A percentile compares a stretch with the other conserved stretches of the same genome.
phyloP scores from a whole-genome alignment of 2,329 filamentous ascomycete genomes.

The Xylaria sp. region DNA sequence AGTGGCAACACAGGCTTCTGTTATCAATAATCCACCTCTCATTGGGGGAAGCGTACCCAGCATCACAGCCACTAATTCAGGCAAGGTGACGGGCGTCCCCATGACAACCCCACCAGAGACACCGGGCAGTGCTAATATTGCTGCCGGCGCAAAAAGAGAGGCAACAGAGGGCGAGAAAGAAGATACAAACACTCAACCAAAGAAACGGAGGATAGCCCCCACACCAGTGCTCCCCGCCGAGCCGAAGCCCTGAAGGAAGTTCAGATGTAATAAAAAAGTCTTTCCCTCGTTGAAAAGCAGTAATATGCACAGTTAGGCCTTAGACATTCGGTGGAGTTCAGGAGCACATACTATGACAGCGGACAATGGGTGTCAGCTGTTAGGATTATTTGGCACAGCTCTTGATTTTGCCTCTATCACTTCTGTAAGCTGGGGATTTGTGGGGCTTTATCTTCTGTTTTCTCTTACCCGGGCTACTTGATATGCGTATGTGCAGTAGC shows the following conservation, averaged over 20 bases:
- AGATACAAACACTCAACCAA: conserved; percentile 58
- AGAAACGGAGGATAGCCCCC: conserved; percentile 74
- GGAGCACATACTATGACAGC: conserved; percentile 2
- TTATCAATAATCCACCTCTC: conserved; percentile 79
- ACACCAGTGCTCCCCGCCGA: conserved; percentile 56
- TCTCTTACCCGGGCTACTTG: neutral
- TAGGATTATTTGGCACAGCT: conserved; percentile 7
- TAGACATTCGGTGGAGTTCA: conserved; percentile 26
- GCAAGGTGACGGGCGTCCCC: conserved; percentile 67
- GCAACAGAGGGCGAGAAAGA: conserved; percentile 61
- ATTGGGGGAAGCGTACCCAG: conserved; percentile 78
- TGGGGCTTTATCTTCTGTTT: neutral
- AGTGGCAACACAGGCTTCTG: conserved; percentile 69
- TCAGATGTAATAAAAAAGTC: neutral
- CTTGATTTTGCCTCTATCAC: neutral
- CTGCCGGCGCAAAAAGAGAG: conserved; percentile 60
- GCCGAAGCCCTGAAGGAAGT: conserved; percentile 2
- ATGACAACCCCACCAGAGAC: conserved; percentile 92
- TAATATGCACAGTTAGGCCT: conserved; percentile 1
- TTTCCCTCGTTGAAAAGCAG: conserved; percentile 1
- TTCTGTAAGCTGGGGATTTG: neutral
- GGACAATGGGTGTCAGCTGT: neutral
- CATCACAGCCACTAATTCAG: conserved; percentile 75
- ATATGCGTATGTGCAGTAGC: conserved; percentile 1
- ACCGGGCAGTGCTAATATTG: conserved; percentile 65